A percentile compares a stretch with the other conserved stretches of the same genome.
Conservation (phyloP, 352 stramenopile species). For the Aphanomyces invadans region DNA sequence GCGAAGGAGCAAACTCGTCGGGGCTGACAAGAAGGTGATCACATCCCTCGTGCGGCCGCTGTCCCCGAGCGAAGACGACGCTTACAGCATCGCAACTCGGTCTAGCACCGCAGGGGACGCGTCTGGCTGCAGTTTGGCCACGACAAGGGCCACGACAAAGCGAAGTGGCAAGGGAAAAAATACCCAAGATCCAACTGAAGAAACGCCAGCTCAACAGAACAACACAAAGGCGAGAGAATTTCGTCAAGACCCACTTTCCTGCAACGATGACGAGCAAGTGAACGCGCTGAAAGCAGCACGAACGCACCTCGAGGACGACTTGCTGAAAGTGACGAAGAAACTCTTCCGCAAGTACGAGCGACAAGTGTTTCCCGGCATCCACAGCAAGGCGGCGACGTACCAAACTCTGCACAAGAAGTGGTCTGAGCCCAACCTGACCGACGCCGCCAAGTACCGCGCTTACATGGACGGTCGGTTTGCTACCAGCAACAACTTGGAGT, state of each 20-base stretch:
- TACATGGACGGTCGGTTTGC: slow-evolving; percentile 51
- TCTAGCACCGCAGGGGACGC: too few species aligned
- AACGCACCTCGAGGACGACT: slow-evolving; percentile 37
- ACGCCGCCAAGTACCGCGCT: slow-evolving; percentile 40
- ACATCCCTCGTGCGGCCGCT: slow-evolving; percentile 24
- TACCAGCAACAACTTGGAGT: slow-evolving; percentile 56
- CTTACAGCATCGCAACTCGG: not conserved
- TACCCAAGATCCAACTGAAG: too few species aligned
- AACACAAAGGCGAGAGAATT: slow-evolving; percentile 1
- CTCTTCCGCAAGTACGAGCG: slow-evolving; percentile 66
- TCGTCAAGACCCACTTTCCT: too few species aligned
- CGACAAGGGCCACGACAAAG: not conserved
- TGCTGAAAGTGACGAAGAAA: slow-evolving; percentile 56
- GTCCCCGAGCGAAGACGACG: not conserved
- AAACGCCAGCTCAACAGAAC: too few species aligned
- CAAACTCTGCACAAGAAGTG: slow-evolving; percentile 38
- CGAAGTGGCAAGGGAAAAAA: too few species aligned
- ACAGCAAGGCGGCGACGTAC: slow-evolving; percentile 35
- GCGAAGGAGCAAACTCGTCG: slow-evolving; percentile 8
- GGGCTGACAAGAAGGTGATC: slow-evolving; percentile 19
- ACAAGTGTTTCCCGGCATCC: slow-evolving; percentile 32
- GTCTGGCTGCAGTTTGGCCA: not conserved
- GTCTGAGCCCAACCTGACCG: slow-evolving; percentile 24
- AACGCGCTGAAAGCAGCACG: slow-evolving; percentile 30
- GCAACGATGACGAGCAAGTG: not conserved